Base-by-base conservation (phyloP, 352 stramenopile genomes). In the Phytophthora litchii region DNA sequence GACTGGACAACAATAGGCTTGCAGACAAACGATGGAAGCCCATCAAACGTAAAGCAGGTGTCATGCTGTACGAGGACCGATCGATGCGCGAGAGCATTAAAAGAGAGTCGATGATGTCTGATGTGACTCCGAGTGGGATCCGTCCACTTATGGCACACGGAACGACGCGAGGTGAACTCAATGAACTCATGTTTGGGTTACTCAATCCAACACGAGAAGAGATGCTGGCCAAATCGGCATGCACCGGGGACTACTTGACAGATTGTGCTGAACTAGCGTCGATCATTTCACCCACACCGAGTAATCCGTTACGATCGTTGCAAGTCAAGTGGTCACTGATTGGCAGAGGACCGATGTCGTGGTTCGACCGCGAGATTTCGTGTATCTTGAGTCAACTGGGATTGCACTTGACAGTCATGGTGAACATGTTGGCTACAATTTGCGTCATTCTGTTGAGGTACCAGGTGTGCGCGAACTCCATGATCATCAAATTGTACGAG, bases 371-470 rank as follows among this genome's bases (percentile, higher is more conserved):
- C 53, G 73, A 20, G 75, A 86, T 54, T 60, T 78, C 8, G 71
- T 83, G 11, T 84, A 69, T 37, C 58, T 88, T 3, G 73, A 84
- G 34, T 67, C 60, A 3, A 84, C 73, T 1, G 78, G 78, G n/a
- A 71, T 80, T 17, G 41, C 62, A 12, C 34, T 70, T 2, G 64
- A 74, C 45, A 63, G 50, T 7, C 61, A 63, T 20, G 75, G 78
- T 9, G 71, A 86, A 9, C 64, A 74, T 20, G 38, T 82, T 7
- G 73, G 66, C n/a, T 79, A 64, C 20, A 66, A 64, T 32, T 20
- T 82, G 14, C 45, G 62, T 3, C 73, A 82, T 53, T 82, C 73
- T 2, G 56, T 82, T 8, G 58, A 76, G 35, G 46, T 81, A 1
- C 56, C 68, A 1, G 68, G 55, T 14, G 49, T 76, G 3, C 65